Evolutionary conservation across 805 yeast species (phyloP).

Genomic region (Saccharomycopsis sp.): DNA sequence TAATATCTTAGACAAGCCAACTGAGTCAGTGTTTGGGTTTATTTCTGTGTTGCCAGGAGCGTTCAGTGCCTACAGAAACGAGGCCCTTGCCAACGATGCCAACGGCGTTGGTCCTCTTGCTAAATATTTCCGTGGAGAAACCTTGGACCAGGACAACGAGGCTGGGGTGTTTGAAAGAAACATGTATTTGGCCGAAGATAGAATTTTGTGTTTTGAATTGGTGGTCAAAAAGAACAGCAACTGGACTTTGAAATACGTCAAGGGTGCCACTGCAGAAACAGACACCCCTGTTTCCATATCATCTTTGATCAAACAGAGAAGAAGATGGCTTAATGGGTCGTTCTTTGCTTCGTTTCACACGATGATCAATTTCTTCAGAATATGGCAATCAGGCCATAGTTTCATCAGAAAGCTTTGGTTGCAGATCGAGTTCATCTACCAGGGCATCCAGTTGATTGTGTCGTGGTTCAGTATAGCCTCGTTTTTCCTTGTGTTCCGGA

Average conservation of each 20-base stretch:
- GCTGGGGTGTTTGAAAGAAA: conserved; percentile 87
- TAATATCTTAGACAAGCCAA: conserved; percentile 90
- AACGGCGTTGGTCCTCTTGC: conserved; percentile 81
- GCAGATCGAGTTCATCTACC: conserved; percentile 75
- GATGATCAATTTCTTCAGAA: conserved; percentile 63
- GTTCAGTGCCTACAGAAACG: conserved; percentile 86
- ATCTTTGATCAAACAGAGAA: conserved; percentile 83
- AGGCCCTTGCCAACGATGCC: conserved; percentile 60
- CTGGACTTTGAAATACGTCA: conserved; percentile 81
- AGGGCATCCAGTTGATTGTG: conserved; percentile 63
- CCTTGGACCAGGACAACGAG: conserved; percentile 54
- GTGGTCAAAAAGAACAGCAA: conserved; percentile 73
- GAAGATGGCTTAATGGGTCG: conserved; percentile 97
- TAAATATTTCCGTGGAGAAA: conserved; percentile 90
- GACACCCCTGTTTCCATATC: conserved; percentile 89
- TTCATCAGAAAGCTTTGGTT: conserved; percentile 59
- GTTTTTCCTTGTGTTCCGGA: conserved; percentile 83
- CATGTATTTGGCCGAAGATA: conserved; percentile 96
- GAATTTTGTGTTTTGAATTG: conserved; percentile 89
- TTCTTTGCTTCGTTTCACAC: conserved; percentile 92
- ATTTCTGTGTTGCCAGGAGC: conserved; percentile 96
- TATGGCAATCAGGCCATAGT: conserved; percentile 74
- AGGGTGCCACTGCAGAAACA: conserved; percentile 84
- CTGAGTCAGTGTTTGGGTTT: conserved; percentile 91
- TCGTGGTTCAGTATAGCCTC: conserved; percentile 93